Percentiles rank a stretch among this genome's conserved stretches.
Conservation (phyloP, 1,284 basidiomycete species). For the Ceratobasidium sp. region DNA sequence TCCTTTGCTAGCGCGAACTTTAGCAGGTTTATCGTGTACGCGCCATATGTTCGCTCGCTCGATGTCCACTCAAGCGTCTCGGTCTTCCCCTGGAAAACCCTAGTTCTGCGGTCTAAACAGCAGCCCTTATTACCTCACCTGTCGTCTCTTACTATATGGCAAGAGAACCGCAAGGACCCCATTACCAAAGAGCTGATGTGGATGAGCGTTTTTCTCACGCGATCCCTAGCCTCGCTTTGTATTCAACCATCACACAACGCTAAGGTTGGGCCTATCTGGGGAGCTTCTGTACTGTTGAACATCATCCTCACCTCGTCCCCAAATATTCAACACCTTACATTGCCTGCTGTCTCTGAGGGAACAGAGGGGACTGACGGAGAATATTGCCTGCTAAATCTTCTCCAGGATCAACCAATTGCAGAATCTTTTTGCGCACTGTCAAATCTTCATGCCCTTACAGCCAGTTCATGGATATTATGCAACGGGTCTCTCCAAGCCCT, state of each 20-base stretch:
- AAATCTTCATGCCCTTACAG: neutral
- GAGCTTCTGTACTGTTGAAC: neutral
- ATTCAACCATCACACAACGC: neutral
- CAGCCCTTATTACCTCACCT: neutral
- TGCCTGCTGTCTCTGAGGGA: neutral
- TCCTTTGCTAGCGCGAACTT: constrained; percentile 1
- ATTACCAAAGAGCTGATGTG: neutral
- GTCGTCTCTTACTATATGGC: neutral
- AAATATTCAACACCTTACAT: constrained; percentile 80
- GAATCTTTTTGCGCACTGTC: neutral
- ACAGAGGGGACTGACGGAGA: neutral
- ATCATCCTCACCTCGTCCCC: constrained; percentile 79
- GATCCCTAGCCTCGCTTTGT: neutral
- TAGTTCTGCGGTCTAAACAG: neutral
- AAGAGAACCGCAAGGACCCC: neutral
- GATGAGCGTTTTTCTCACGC: neutral
- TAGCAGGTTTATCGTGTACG: neutral
- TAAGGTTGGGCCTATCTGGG: neutral
- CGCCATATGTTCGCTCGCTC: neutral
- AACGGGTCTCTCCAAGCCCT: neutral
- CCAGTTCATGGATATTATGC: neutral
- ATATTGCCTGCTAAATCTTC: neutral
- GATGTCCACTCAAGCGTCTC: neutral
- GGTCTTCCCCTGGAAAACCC: neutral
- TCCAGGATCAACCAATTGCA: neutral